phyloP scores from a whole-genome alignment of 2,329 filamentous ascomycete genomes.

The Leptographium galeiforme region DNA sequence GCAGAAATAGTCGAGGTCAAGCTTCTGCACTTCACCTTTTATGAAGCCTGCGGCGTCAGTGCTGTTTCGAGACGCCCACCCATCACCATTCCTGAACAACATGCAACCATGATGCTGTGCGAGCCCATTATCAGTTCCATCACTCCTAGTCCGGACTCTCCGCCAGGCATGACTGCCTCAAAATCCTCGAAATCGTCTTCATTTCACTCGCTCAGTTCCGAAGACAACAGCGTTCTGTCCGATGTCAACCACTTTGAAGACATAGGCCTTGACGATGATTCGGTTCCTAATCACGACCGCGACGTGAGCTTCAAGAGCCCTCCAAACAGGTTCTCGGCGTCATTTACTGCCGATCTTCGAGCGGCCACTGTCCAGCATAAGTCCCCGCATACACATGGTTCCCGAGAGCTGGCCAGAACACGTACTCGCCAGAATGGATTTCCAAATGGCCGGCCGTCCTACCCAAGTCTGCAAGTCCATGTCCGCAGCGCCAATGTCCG shows the following conservation, averaged over 20 bases:
- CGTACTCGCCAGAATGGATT: conserved; percentile 16
- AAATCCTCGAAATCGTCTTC: conserved; percentile 89
- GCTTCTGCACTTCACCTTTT: too few relatives aligned
- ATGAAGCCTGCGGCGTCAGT: too few relatives aligned
- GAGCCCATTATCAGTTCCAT: conserved; percentile 24
- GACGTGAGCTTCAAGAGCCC: conserved; percentile 23
- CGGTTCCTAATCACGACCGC: conserved; percentile 19
- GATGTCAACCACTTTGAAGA: conserved; percentile 85
- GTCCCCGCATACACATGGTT: conserved; percentile 13
- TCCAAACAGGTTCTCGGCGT: conserved; percentile 36
- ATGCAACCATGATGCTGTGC: conserved; percentile 26
- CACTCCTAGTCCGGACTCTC: conserved; percentile 45
- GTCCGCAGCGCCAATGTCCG: conserved; percentile 34
- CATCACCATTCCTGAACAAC: background rate
- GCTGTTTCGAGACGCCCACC: too few relatives aligned
- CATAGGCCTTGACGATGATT: conserved; percentile 64
- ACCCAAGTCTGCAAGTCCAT: conserved; percentile 31
- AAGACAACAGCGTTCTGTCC: conserved; percentile 55
- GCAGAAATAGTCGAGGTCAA: too few relatives aligned
- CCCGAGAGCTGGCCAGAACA: conserved; percentile 18
- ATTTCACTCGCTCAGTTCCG: conserved; percentile 65
- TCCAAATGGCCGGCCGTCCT: conserved; percentile 25
- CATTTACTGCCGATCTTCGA: conserved; percentile 29
- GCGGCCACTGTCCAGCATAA: conserved; percentile 16
- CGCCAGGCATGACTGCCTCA: conserved; percentile 65